Evolutionary conservation across 192 early-diverging fungal genomes (phyloP).

Genomic region (Martensiomyces pterosporus): DNA sequence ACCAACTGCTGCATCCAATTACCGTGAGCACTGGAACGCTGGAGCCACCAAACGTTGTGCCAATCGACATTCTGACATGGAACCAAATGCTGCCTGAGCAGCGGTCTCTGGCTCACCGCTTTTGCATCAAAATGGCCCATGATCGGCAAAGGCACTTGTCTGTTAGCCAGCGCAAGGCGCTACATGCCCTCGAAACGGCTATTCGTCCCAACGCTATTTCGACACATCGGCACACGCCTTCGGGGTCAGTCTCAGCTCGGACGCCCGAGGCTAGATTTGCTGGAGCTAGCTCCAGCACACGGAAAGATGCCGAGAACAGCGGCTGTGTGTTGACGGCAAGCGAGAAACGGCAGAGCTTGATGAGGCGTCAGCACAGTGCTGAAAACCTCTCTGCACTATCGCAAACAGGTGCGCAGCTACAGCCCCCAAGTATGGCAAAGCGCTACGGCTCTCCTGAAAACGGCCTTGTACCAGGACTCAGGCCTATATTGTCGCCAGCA

Average conservation of each 20-base stretch:
- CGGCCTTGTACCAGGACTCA: too few species aligned
- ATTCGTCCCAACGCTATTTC: not conserved
- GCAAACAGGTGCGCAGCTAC: too few species aligned
- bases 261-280: not conserved
- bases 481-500: too few species aligned
- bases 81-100: constrained; percentile 47
- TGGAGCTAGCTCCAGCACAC: not conserved
- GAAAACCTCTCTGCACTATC: constrained; percentile 26
- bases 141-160: constrained; percentile 14
- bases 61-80: constrained; percentile 46
- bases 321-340: constrained; percentile 20
- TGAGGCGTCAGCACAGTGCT: constrained; percentile 35
- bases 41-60: constrained; percentile 37
- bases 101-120: constrained; percentile 37
- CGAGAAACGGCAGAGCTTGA: constrained; percentile 34
- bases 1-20: not conserved
- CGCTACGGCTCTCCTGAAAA: too few species aligned
- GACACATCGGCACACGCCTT: constrained; percentile 14
- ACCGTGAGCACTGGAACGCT: constrained; percentile 11
- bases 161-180: constrained; percentile 3
- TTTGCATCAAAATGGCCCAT: constrained; percentile 41
- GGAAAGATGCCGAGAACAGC: not conserved
- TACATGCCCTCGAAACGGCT: not conserved
- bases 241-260: constrained; percentile 5
- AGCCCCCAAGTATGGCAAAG: too few species aligned